Base-by-base conservation (phyloP, 148 eudicot species). In the Persicaria maculosa region DNA sequence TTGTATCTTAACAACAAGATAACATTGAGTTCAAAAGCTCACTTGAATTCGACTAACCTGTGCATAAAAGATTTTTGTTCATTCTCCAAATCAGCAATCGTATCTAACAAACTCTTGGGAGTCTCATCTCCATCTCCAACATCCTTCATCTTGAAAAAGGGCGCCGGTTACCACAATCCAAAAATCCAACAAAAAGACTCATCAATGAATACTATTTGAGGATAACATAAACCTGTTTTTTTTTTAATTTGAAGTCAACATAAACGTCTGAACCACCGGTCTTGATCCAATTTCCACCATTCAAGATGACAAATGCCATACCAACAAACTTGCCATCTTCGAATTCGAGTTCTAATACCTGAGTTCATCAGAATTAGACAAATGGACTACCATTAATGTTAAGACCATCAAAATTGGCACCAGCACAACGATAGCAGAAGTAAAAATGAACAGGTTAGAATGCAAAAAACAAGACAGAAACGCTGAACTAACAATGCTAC, bases 51-150 rank as follows among this genome's bases (percentile, higher is more conserved):
- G 72, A 81, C 90, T 83, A 59, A 91, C 98, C 98, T 77, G 69
- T 94, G 98, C 98, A 94, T 92, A 55, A 94, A 94, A 71, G 98
- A 94, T 80, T 92, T 92, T 76, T 92, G 97, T 57, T 94, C 97
- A 83, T 86, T 87, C 84, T 94, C 98, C 86, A 85, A 19, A 46
- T 79, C 77, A 68, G 98, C 97, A 85, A 94, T 92, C 75, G 83
- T 90, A 78, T 90, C 92, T 83, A 94, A 81, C 74, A 94, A 82
- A 22, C 75, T 80, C 84, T 86, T 92, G 50, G 96, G 91, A 58
- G 92, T 90, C 45, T 96, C 98, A 47, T 54, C 83, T 40, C 97
- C 92, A 84, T 94, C 96, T 74, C 96, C 96, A 79, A 85, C 81
- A 78, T 85, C 89, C 92, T 85, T 86, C 81, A 79, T 36, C 53